Conservation (phyloP, 1,284 basidiomycete species). For the Stereum hirsutum region DNA sequence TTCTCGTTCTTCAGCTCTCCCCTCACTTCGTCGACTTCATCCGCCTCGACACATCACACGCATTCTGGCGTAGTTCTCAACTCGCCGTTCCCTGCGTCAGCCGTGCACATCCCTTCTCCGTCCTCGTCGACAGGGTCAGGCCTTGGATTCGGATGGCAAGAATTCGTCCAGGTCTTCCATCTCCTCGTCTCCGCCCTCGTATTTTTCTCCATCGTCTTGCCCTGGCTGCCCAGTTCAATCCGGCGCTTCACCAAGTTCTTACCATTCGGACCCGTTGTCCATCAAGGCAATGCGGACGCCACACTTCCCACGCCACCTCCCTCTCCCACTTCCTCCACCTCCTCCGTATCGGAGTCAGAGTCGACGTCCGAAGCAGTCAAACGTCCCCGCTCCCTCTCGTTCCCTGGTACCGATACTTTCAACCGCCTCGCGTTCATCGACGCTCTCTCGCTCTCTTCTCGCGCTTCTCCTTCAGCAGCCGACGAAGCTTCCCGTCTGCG, state of each 20-base stretch:
- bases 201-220: conserved; percentile 44
- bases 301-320: conserved; percentile 17
- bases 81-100: conserved; percentile 15
- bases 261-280: conserved; percentile 12
- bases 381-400: background rate
- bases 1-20: conserved; percentile 75
- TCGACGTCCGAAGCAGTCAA: conserved; percentile 1
- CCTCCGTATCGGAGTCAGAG: no score
- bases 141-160: conserved; percentile 33
- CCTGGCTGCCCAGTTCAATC: conserved; percentile 31
- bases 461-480: conserved; percentile 20
- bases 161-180: conserved; percentile 49
- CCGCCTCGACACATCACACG: conserved; percentile 16
- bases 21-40: conserved; percentile 30
- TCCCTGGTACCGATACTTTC: conserved; percentile 7
- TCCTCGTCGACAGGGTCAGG: conserved; percentile 1
- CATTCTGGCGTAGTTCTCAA: conserved; percentile 24
- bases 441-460: conserved; percentile 21
- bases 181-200: conserved; percentile 53
- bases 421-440: conserved; percentile 22
- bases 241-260: conserved; percentile 14
- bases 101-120: conserved; percentile 14
- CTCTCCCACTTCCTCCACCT: background rate
- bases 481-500: conserved; percentile 30
- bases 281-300: background rate